Percentiles rank a stretch among this genome's conserved stretches.
These are phyloP conservation scores for Angophora floribunda DNA, from an alignment of 345 rosid species.

Conservation along the genomic window DNA sequence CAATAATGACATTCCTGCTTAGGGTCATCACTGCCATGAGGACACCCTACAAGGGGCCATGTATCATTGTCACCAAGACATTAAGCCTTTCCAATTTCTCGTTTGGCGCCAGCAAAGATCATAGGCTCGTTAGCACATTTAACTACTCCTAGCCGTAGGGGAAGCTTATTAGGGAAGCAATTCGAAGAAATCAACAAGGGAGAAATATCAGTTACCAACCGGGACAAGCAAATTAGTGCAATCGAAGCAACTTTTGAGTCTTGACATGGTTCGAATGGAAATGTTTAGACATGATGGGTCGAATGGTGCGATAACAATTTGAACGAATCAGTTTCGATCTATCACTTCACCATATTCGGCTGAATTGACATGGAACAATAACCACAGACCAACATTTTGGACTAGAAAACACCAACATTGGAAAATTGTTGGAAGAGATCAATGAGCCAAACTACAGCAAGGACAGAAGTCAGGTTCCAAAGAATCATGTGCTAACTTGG, in stretches of 20 bases:
- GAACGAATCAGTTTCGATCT: not conserved
- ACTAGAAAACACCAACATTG: not conserved
- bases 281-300: not conserved
- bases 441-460: not conserved
- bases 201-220: not conserved
- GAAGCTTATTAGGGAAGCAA: not conserved
- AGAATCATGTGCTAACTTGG: not conserved
- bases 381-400: not conserved
- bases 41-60: not conserved
- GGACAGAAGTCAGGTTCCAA: not conserved
- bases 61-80: not conserved
- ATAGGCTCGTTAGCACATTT: not conserved
- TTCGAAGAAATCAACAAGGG: not conserved
- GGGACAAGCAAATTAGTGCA: not conserved
- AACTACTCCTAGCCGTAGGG: not conserved
- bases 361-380: not conserved
- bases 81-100: not conserved
- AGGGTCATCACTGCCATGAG: not conserved
- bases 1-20: not conserved
- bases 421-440: not conserved
- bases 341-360: not conserved
- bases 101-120: not conserved
- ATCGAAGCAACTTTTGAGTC: not conserved
- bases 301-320: not conserved
- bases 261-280: not conserved